A percentile compares a stretch with the other conserved stretches of the same genome.
Evolutionary conservation across 495 filamentous ascomycete genomes (phyloP).

Genomic region (Letharia lupina): DNA sequence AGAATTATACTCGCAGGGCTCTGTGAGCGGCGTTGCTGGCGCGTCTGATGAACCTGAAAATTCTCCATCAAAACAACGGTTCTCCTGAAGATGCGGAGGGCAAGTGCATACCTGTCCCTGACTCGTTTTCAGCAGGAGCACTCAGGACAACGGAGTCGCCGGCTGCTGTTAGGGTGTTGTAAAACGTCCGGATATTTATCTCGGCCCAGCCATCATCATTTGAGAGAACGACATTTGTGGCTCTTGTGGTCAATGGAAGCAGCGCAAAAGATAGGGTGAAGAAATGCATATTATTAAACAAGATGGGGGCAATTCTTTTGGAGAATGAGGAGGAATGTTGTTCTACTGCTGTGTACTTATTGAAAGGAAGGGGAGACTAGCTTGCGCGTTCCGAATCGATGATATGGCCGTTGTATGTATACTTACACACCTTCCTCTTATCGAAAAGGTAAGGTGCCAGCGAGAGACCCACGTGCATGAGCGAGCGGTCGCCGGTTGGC

Average conservation of each 20-base stretch:
- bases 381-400: not conserved
- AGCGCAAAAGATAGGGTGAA: not conserved
- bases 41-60: constrained; percentile 44
- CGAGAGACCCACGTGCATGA: not conserved
- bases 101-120: constrained; percentile 44
- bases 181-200: constrained; percentile 51
- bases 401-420: not conserved
- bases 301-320: not conserved
- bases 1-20: constrained; percentile 49
- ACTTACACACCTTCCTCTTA: not conserved
- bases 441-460: not conserved
- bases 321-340: not conserved
- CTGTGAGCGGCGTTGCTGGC: constrained; percentile 36
- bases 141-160: constrained; percentile 55
- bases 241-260: constrained; percentile 8
- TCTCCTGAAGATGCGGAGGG: not conserved
- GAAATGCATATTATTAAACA: constrained; percentile 1
- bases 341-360: not conserved
- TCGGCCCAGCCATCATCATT: constrained; percentile 72
- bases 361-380: not conserved
- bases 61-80: not conserved
- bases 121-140: constrained; percentile 56
- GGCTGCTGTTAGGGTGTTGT: constrained; percentile 40
- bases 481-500: not conserved
- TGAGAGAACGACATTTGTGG: constrained; percentile 49